Base-by-base conservation (phyloP, 768 basidiomycete species). In the Solioccasus polychromus region DNA sequence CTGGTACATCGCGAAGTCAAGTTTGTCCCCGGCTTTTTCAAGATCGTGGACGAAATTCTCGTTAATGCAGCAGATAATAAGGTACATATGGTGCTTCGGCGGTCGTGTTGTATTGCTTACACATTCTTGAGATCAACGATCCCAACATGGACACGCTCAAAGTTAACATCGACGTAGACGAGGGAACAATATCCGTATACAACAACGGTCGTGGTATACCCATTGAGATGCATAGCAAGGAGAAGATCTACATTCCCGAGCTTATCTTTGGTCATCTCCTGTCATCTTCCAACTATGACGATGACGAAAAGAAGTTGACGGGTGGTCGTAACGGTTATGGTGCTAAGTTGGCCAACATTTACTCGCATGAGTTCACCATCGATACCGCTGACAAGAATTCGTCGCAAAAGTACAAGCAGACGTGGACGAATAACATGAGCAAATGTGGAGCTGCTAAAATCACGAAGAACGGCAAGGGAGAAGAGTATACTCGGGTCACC, bases 51-150 rank as follows among this genome's bases (percentile, higher is more conserved):
- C 60, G 96, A 99, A 71, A 99, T 99, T 59, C 74, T 99, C 3
- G 96, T 99, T 58, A 99, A 99, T 67, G 96, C 96, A 18, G 96
- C 96, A 4, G 96, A 99, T 65, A 96, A 98, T 71, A 99, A 99
- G 85, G 95, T 90, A 52, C 45, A 74, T 66, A 8, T n/a, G 12
- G 30, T 37, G 3, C 41, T 36, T 36, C 26, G 12, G 17, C 18
- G 1, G 15, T 19, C 11, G 8, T 28, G 36, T 36, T 4, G 19
- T 25, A 8, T 39, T n/a, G 17, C 24, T 24, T 30, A 17, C 39
- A 15, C 8, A 7, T 20, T 28, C 10, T 35, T 4, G 47, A 99
- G 95, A 88, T 95, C 59, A 97, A 95, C 53, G 95, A 98, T 64
- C 41, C 80, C 2, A 80, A 63, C 44, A 99, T 99, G 96, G 88